These are phyloP conservation scores for Melampsora larici-populina DNA, from an alignment of 1,284 basidiomycete species.

Conservation along the genomic window DNA sequence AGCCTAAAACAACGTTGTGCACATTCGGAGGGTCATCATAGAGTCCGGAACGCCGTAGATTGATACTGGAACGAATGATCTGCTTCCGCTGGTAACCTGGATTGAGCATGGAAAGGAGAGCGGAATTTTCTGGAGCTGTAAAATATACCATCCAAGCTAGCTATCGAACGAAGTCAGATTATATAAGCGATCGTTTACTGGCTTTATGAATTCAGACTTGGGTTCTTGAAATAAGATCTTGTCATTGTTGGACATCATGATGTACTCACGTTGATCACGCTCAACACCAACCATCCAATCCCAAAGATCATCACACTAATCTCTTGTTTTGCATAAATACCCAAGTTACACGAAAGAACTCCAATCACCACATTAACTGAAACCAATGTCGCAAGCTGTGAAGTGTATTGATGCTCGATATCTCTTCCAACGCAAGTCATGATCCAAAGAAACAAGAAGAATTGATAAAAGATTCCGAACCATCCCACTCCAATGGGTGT, in stretches of 20 bases:
- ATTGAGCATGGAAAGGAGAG: constrained; percentile 18
- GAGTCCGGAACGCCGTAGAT: constrained; percentile 22
- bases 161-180: neutral
- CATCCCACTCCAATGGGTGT: constrained; percentile 32
- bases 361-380: constrained; percentile 26
- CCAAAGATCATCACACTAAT: constrained; percentile 17
- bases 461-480: constrained; percentile 36
- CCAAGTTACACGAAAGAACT: constrained; percentile 20
- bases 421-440: constrained; percentile 24
- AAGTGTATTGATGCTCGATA: constrained; percentile 12
- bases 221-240: neutral
- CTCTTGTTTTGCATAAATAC: constrained; percentile 13
- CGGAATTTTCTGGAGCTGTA: constrained; percentile 15
- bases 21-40: neutral
- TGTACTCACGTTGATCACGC: constrained; percentile 26
- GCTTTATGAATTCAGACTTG: neutral
- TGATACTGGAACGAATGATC: constrained; percentile 29
- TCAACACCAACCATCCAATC: constrained; percentile 28
- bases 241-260: neutral
- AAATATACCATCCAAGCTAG: constrained; percentile 30
- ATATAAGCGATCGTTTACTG: neutral
- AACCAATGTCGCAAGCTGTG: constrained; percentile 18
- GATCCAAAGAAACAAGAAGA: constrained; percentile 21
- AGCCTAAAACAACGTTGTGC: too few relatives aligned
- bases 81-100: constrained; percentile 28